Conservation (phyloP, 2,329 filamentous ascomycete species). For the Clonostachys rosea region DNA sequence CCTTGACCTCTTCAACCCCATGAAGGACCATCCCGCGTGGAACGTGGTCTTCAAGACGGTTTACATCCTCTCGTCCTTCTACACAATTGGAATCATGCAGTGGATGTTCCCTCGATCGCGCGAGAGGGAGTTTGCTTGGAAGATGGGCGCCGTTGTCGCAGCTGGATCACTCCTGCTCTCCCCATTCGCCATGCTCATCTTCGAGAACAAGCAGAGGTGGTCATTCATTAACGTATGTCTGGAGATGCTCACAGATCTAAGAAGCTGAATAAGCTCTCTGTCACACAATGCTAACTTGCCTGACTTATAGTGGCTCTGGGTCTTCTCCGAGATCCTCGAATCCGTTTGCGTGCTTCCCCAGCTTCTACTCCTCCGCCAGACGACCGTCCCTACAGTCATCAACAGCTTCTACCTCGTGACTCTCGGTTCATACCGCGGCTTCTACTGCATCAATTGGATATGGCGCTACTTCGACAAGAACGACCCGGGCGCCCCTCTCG, state of each 20-base stretch:
- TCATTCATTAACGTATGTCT: slow-evolving; percentile 42
- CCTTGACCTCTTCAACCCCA: slow-evolving; percentile 64
- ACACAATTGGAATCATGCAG: slow-evolving; percentile 86
- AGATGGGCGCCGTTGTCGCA: slow-evolving; percentile 69
- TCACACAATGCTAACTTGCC: not conserved
- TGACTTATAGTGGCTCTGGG: slow-evolving; percentile 65
- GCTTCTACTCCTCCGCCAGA: slow-evolving; percentile 85
- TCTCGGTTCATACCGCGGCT: slow-evolving; percentile 79
- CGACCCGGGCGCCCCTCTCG: slow-evolving; percentile 57
- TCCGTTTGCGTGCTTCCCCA: slow-evolving; percentile 88
- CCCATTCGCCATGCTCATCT: slow-evolving; percentile 69
- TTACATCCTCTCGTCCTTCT: slow-evolving; percentile 79
- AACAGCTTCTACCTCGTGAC: slow-evolving; percentile 93
- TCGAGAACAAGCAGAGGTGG: slow-evolving; percentile 46
- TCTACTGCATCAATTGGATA: slow-evolving; percentile 94
- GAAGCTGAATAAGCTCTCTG: not conserved
- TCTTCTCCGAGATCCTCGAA: slow-evolving; percentile 88
- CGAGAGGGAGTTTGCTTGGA: slow-evolving; percentile 91
- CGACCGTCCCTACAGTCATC: slow-evolving; percentile 92
- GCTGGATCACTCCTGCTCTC: slow-evolving; percentile 61
- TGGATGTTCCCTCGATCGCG: slow-evolving; percentile 81
- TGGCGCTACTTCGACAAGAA: slow-evolving; percentile 56
- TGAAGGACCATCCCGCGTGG: slow-evolving; percentile 46
- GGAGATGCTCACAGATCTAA: not conserved
- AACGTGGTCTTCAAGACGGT: slow-evolving; percentile 85